Percentiles rank a stretch among this genome's conserved stretches.
These are phyloP conservation scores for Pichia sporocuriosa DNA, from an alignment of 805 yeast species.

Conservation along the genomic window DNA sequence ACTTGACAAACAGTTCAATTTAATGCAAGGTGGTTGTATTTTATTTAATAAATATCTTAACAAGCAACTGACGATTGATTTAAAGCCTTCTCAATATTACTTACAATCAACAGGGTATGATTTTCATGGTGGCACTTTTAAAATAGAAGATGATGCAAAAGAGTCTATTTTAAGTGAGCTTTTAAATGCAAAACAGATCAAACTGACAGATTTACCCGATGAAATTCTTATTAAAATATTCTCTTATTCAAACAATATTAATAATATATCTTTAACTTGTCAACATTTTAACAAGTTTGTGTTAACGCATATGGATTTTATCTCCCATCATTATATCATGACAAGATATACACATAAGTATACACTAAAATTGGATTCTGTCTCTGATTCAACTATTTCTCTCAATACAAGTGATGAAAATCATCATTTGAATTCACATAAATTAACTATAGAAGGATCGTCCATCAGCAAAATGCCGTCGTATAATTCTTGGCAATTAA, in stretches of 20 bases:
- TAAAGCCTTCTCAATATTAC: not conserved
- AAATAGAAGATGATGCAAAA: not conserved
- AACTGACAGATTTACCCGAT: conserved; percentile 10
- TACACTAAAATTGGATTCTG: not conserved
- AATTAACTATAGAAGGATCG: conserved; percentile 5
- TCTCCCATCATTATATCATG: conserved; percentile 6
- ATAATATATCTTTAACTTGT: conserved; percentile 4
- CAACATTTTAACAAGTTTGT: conserved; percentile 12
- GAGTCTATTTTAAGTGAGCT: not conserved
- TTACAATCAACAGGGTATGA: no score
- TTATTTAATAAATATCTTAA: conserved; percentile 2
- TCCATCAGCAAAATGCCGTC: not conserved
- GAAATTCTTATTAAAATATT: conserved; percentile 14
- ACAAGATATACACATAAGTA: conserved; percentile 3
- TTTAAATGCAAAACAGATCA: not conserved
- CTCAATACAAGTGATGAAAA: conserved; percentile 9
- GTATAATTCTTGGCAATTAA: not conserved
- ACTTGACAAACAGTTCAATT: conserved; percentile 1
- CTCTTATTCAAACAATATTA: conserved; percentile 11
- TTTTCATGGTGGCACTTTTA: not conserved
- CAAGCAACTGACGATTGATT: conserved; percentile 1
- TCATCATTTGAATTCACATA: conserved; percentile 11
- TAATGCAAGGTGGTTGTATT: conserved; percentile 9
- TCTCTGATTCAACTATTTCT: not conserved
- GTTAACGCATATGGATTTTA: conserved; percentile 7